Conservation (phyloP, 2,329 filamentous ascomycete genomes). For the Lasiodiplodia sp. region DNA sequence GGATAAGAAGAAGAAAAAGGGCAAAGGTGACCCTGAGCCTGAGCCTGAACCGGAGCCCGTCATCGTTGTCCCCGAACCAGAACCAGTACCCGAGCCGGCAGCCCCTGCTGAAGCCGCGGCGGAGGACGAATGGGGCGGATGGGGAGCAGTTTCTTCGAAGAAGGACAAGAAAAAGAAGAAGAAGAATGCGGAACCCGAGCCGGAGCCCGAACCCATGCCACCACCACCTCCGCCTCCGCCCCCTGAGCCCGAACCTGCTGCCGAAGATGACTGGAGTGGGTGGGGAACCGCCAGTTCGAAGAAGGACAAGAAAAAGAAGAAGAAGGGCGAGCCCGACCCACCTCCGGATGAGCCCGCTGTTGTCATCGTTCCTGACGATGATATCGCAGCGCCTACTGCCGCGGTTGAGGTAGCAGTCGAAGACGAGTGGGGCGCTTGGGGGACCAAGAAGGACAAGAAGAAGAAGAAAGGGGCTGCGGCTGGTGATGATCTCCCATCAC, state of each 20-base stretch:
- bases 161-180: conserved; percentile 57
- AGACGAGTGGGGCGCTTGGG: conserved; percentile 14
- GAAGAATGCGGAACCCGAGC: conserved; percentile 35
- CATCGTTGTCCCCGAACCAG: conserved; percentile 8
- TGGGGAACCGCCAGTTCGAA: conserved; percentile 30
- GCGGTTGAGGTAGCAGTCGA: conserved; percentile 3
- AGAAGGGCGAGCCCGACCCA: conserved; percentile 33
- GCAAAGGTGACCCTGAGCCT: conserved; percentile 19
- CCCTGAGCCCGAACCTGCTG: conserved; percentile 35
- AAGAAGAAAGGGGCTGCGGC: conserved; percentile 56
- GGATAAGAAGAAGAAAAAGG: conserved; percentile 32
- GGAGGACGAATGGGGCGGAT: conserved; percentile 26
- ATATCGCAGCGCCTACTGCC: conserved; percentile 5
- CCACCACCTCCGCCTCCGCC: conserved; percentile 32
- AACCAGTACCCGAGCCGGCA: conserved; percentile 16
- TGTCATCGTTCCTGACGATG: conserved; percentile 16
- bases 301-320: conserved; percentile 35
- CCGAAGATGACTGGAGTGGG: conserved; percentile 36
- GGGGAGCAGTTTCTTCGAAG: conserved; percentile 18
- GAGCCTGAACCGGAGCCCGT: conserved; percentile 21
- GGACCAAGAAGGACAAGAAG: conserved; percentile 47
- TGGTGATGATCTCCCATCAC: conserved; percentile 10
- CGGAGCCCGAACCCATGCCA: conserved; percentile 35
- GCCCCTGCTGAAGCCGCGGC: neutral
- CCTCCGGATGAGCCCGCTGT: conserved; percentile 10